Percentiles rank a stretch among this genome's conserved stretches.
Evolutionary conservation across 2,329 filamentous ascomycete genomes (phyloP).

Genomic region (Beauveria rudraprayagi): DNA sequence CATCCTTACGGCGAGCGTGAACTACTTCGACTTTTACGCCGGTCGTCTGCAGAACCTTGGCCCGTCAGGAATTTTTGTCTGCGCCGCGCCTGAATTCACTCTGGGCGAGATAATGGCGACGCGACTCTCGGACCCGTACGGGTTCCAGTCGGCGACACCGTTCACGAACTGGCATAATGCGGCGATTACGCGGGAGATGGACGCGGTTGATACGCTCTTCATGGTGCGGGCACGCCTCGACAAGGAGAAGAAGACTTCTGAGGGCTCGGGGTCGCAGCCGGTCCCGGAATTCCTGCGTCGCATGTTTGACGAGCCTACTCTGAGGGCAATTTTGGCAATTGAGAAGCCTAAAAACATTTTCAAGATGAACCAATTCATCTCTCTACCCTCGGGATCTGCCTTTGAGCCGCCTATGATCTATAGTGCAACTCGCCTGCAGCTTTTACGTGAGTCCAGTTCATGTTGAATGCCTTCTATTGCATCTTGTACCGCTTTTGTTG

Average conservation of each 20-base stretch:
- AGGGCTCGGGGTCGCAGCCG: neutral
- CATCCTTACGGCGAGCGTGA: conserved; percentile 18
- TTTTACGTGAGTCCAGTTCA: conserved; percentile 15
- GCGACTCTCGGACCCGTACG: conserved; percentile 9
- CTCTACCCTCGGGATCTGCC: neutral
- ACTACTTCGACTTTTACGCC: conserved; percentile 21
- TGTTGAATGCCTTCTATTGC: neutral
- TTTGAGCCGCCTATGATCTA: conserved; percentile 15
- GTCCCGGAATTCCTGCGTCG: neutral
- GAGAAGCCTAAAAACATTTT: conserved; percentile 11
- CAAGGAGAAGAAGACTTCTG: neutral
- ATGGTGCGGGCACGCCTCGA: neutral
- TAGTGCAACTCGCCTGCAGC: conserved; percentile 9
- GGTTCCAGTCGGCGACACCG: neutral
- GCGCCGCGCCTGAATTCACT: conserved; percentile 19
- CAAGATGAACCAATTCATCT: conserved; percentile 15
- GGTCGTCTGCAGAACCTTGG: conserved; percentile 14
- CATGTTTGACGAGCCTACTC: neutral
- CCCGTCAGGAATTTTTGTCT: conserved; percentile 19
- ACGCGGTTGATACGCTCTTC: neutral
- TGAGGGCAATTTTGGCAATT: neutral
- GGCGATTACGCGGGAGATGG: conserved; percentile 12
- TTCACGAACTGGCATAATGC: conserved; percentile 12
- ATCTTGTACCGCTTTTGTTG: neutral
- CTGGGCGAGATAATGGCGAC: conserved; percentile 14